Conservation (phyloP, 108 stramenopile species). For the Asterionellopsis glacialis region DNA sequence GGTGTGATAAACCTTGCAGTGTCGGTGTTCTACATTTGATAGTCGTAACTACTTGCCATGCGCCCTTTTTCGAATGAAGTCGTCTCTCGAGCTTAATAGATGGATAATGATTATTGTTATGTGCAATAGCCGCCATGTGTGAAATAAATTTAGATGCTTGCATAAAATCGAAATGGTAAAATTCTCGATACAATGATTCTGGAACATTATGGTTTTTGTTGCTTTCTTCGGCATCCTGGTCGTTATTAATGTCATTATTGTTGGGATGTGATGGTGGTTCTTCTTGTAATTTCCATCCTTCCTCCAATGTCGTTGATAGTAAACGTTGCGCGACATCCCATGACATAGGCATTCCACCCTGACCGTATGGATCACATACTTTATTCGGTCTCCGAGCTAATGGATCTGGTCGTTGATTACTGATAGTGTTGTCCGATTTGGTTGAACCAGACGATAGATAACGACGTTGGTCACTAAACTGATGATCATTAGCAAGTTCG, state of each 20-base stretch:
- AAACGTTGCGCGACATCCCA: conserved; percentile 13
- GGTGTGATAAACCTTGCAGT: conserved; percentile 42
- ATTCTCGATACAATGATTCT: conserved; percentile 17
- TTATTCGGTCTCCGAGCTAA: conserved; percentile 50
- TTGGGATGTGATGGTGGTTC: neutral
- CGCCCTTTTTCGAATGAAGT: conserved; percentile 19
- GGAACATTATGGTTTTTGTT: conserved; percentile 3
- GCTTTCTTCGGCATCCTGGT: neutral
- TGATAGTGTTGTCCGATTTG: no score
- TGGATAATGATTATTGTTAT: conserved; percentile 60
- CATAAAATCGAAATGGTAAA: conserved; percentile 41
- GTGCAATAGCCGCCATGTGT: conserved; percentile 49
- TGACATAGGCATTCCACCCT: conserved; percentile 51
- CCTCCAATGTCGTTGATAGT: conserved; percentile 24
- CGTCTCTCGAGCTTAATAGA: conserved; percentile 25
- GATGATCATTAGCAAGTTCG: no score
- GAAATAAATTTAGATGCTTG: conserved; percentile 31
- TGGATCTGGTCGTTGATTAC: conserved; percentile 30
- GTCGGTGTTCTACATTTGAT: conserved; percentile 39
- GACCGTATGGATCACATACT: conserved; percentile 63
- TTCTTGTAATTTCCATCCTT: conserved; percentile 30
- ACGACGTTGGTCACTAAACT: no score
- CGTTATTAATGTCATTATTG: neutral
- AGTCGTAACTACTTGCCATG: conserved; percentile 35
- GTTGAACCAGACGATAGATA: no score